Evolutionary conservation across 106 monocot genomes (phyloP).

Genomic region (Allium fistulosum): DNA sequence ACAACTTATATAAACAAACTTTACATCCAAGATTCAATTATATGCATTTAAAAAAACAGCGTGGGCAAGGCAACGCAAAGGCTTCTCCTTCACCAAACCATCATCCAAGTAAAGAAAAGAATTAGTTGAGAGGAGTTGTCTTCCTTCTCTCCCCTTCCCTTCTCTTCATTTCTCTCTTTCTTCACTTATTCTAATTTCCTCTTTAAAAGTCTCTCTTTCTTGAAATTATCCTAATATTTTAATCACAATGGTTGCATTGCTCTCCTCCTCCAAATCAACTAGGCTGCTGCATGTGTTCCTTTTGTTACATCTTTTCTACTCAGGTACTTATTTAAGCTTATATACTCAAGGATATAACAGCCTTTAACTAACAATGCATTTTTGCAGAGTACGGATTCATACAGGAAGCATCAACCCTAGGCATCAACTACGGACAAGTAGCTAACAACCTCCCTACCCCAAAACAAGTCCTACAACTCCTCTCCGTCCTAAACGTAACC

Average conservation of each 20-base stretch:
- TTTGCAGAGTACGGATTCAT: slow-evolving; percentile 37
- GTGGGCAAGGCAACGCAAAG: not conserved
- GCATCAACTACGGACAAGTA: slow-evolving; percentile 82
- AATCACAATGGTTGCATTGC: slow-evolving; percentile 7
- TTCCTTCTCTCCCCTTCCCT: slow-evolving; percentile 15
- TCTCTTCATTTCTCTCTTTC: slow-evolving; percentile 3
- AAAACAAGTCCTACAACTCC: slow-evolving; percentile 29
- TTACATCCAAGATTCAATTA: not conserved
- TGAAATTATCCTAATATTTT: slow-evolving; percentile 4
- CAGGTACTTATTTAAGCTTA: slow-evolving; percentile 21
- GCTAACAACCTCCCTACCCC: slow-evolving; percentile 67
- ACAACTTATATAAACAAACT: not conserved
- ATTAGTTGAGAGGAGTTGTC: not conserved
- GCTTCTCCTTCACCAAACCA: not conserved
- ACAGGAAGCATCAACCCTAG: slow-evolving; percentile 20
- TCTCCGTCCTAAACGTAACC: slow-evolving; percentile 40
- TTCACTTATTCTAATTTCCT: not conserved
- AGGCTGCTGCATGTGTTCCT: slow-evolving; percentile 15
- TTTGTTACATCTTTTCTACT: slow-evolving; percentile 30
- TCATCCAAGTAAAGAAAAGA: slow-evolving; percentile 6
- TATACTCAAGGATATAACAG: not conserved
- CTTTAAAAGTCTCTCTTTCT: not conserved
- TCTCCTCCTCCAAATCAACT: slow-evolving; percentile 5
- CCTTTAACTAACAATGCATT: not conserved
- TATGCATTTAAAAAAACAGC: not conserved